Evolutionary conservation across 768 basidiomycete genomes (phyloP), one percentile per base, ranked within the genome.

Genomic region (Boletus rex-veris): DNA sequence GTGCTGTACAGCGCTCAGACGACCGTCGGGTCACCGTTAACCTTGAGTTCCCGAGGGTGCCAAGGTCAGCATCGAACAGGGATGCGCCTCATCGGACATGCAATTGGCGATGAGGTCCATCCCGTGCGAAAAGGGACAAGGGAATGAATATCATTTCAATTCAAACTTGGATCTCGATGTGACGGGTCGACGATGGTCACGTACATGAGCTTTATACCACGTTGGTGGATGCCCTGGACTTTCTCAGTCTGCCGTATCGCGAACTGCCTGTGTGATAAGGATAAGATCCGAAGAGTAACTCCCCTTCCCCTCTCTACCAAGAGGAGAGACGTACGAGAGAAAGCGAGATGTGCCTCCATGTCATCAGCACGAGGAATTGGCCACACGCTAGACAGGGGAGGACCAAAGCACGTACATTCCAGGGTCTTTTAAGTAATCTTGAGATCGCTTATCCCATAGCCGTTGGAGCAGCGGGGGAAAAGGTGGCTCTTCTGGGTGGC

Each of bases 51-150:
- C 5, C 24, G 42, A 21, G 60, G 45, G 43, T 18, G 33, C 31
- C 37, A 52, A 40, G 8, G 31, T 16, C 40, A 39, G 37, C 30
- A 28, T 31, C 16, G 26, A 39, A 51, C 38, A 43, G 30, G 0
- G 18, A 50, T 35, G 31, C 33, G 80, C 84, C 77, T 85, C 79
- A 68, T 83, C 78, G 0, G 86, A 88, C 4, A 81, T 80, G 64
- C 88, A 86, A 65, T 89, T 89, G 10, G 84, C 83, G 26, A 89
- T 88, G 2, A 90, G 77, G 63, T 90, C 87, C 83, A 88, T 86
- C 71, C 85, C 85, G 64, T 44, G 57, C 45, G 33, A 26, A 40
- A 36, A 50, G 51, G 48, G 45, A 60, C 49, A 48, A 50, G 39
- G 26, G 24, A 47, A 53, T 33, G 48, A 41, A 45, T 14, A 42